phyloP scores from a whole-genome alignment of 495 filamentous ascomycete genomes.

The Annulohypoxylon maeteangense region DNA sequence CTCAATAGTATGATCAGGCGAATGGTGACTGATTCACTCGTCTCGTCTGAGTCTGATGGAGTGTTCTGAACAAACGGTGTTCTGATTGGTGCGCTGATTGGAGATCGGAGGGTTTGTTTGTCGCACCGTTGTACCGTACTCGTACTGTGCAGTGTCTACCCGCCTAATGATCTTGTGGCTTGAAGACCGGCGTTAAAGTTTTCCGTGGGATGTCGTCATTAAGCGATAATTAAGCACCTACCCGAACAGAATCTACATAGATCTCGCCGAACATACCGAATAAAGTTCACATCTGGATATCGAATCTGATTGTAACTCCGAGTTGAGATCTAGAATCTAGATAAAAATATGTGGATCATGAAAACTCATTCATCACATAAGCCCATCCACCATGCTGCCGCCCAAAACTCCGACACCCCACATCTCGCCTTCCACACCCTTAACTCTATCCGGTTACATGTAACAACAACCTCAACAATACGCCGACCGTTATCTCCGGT shows the following conservation, averaged over 20 bases:
- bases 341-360: neutral
- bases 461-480: neutral
- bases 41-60: slow-evolving; percentile 1
- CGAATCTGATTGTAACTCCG: slow-evolving; percentile 1
- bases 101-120: neutral
- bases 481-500: no score
- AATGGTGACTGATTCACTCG: neutral
- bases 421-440: neutral
- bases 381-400: neutral
- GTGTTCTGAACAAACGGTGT: neutral
- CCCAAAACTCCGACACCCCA: slow-evolving; percentile 3
- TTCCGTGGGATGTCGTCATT: slow-evolving; percentile 12
- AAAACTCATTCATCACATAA: neutral
- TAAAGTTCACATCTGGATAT: neutral
- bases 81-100: slow-evolving; percentile 15
- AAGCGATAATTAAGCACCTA: neutral
- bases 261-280: neutral
- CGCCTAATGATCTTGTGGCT: neutral
- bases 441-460: neutral
- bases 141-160: neutral
- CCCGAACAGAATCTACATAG: neutral
- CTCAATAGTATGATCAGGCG: neutral
- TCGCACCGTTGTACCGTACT: neutral
- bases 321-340: slow-evolving; percentile 10
- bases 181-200: slow-evolving; percentile 3